Conservation (phyloP, 1,139 yeast genomes). For the Suzukiozyma palmioleophila region DNA sequence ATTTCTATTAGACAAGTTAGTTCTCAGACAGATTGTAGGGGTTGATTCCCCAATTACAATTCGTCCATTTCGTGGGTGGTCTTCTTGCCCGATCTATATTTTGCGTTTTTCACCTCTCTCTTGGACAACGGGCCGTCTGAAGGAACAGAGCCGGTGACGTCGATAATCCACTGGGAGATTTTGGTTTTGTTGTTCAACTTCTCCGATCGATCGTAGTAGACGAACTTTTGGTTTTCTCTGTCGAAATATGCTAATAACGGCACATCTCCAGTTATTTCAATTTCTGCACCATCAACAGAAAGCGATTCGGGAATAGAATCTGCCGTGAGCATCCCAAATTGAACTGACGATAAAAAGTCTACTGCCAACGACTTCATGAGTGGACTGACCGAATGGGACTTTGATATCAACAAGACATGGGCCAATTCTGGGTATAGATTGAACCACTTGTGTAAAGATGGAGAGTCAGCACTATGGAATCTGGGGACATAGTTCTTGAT, state of each 20-base stretch:
- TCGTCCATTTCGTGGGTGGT: constrained; percentile 30
- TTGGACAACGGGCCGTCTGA: constrained; percentile 38
- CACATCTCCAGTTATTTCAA: constrained; percentile 20
- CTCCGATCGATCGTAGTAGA: constrained; percentile 17
- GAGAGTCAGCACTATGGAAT: constrained; percentile 26
- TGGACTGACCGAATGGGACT: constrained; percentile 49
- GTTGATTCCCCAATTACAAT: no score
- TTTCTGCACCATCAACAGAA: constrained; percentile 16
- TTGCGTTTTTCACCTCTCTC: constrained; percentile 24
- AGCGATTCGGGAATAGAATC: constrained; percentile 10
- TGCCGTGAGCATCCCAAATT: constrained; percentile 26
- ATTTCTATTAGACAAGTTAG: constrained; percentile 2
- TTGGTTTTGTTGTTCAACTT: constrained; percentile 29
- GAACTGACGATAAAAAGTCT: constrained; percentile 50
- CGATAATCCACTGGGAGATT: constrained; percentile 33
- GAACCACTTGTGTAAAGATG: constrained; percentile 25
- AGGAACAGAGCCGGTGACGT: constrained; percentile 24
- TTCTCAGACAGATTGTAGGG: no score
- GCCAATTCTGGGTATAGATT: constrained; percentile 16
- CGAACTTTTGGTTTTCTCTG: constrained; percentile 16
- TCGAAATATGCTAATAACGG: constrained; percentile 31
- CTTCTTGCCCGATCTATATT: constrained; percentile 29
- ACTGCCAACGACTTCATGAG: constrained; percentile 69
- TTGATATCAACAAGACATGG: constrained; percentile 44
- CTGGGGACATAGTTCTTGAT: constrained; percentile 70